These are phyloP conservation scores for Moesziomyces globuligerus DNA, from an alignment of 1,284 basidiomycete species.

Conservation along the genomic window DNA sequence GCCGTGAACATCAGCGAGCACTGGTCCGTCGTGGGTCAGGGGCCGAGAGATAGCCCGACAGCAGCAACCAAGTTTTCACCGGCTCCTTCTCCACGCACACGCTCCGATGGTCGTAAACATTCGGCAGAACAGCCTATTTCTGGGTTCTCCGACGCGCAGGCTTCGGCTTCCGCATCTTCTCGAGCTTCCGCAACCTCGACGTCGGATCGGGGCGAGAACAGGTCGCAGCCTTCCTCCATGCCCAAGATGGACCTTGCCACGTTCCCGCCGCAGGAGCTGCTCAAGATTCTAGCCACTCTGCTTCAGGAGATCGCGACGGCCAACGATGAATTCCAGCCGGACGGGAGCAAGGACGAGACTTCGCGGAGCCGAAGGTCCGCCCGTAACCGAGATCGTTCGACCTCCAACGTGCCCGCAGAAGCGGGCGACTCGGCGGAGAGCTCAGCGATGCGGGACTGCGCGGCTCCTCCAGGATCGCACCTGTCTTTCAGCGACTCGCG, in stretches of 20 bases:
- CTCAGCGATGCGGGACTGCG: constrained; percentile 11
- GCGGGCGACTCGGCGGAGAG: background rate
- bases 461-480: constrained; percentile 40
- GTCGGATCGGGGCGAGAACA: constrained; percentile 13
- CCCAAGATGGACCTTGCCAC: constrained; percentile 72
- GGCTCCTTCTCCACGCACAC: constrained; percentile 21
- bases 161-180: constrained; percentile 5
- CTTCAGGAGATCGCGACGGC: constrained; percentile 90
- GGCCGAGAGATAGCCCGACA: no score
- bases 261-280: constrained; percentile 75
- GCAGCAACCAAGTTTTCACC: background rate
- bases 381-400: constrained; percentile 30
- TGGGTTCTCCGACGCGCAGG: background rate
- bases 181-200: constrained; percentile 6
- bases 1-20: no score
- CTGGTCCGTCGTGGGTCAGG: no score
- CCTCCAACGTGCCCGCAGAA: constrained; percentile 22
- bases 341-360: constrained; percentile 33
- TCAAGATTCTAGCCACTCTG: constrained; percentile 86
- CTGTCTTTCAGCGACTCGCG: constrained; percentile 51
- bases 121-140: background rate
- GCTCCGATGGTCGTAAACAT: constrained; percentile 1
- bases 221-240: constrained; percentile 16
- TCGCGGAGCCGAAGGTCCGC: constrained; percentile 17
- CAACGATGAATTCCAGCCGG: constrained; percentile 75